phyloP scores from a whole-genome alignment of 1,139 yeast genomes.

The Taphrina flavorubra region DNA sequence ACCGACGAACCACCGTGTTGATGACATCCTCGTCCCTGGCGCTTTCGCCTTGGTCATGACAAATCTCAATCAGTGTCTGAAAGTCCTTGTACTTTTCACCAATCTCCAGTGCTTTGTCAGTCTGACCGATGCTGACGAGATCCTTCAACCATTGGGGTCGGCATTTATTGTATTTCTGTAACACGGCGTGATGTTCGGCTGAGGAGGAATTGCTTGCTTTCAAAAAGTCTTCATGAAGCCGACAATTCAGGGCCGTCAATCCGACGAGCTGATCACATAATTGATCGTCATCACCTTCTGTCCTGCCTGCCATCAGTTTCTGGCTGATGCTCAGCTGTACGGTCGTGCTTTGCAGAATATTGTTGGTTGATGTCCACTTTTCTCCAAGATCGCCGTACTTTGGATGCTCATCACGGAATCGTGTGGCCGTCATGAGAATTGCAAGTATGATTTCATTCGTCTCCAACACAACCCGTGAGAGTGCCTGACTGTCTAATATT shows the following conservation, averaged over 20 bases:
- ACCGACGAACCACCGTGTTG: conserved; percentile 51
- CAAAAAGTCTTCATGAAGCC: conserved; percentile 49
- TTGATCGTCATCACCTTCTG: conserved; percentile 27
- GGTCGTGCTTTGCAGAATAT: conserved; percentile 47
- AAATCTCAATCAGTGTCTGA: conserved; percentile 66
- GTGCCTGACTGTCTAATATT: conserved; percentile 36
- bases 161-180: conserved; percentile 47
- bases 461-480: conserved; percentile 45
- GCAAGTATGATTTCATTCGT: conserved; percentile 49
- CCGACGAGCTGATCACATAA: conserved; percentile 48
- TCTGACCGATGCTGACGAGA: conserved; percentile 58
- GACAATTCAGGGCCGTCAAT: conserved; percentile 50
- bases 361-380: conserved; percentile 51
- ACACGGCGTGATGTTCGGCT: conserved; percentile 19
- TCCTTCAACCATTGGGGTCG: conserved; percentile 62
- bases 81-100: conserved; percentile 73
- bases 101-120: conserved; percentile 63
- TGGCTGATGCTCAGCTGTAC: conserved; percentile 48
- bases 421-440: conserved; percentile 49
- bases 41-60: conserved; percentile 44
- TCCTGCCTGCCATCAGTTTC: conserved; percentile 37
- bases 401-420: conserved; percentile 43
- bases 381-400: conserved; percentile 21
- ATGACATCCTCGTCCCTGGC: conserved; percentile 49
- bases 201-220: conserved; percentile 33